Conservation (phyloP, 306 rosid species). For the Sophora flavescens region DNA sequence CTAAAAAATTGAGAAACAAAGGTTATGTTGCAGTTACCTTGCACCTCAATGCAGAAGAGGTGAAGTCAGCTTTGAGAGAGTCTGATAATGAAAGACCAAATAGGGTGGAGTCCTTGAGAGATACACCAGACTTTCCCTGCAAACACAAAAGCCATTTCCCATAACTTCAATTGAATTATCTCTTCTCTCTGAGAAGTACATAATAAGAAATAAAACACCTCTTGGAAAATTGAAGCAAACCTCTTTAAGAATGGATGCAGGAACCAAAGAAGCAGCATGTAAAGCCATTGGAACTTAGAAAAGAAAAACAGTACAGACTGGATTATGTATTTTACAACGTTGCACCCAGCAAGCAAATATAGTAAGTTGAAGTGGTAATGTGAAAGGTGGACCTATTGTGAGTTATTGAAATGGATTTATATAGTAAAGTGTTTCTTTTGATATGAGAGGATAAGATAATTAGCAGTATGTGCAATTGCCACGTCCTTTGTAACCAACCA, state of each 20-base stretch:
- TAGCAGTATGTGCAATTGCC: slow-evolving; percentile 52
- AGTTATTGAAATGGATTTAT: slow-evolving; percentile 30
- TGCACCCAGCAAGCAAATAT: neutral
- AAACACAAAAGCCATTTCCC: slow-evolving; percentile 34
- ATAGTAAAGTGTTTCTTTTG: slow-evolving; percentile 26
- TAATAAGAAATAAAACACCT: neutral
- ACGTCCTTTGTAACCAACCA: slow-evolving; percentile 44
- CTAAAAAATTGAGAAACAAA: neutral
- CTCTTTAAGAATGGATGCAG: slow-evolving; percentile 58
- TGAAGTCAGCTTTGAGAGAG: slow-evolving; percentile 70
- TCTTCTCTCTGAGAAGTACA: neutral
- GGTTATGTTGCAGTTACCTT: slow-evolving; percentile 59
- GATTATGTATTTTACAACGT: slow-evolving; percentile 5
- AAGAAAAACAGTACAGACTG: neutral
- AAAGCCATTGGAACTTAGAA: slow-evolving; percentile 48
- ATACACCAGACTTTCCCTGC: slow-evolving; percentile 73
- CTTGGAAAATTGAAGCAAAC: slow-evolving; percentile 39
- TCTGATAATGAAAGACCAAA: slow-evolving; percentile 87
- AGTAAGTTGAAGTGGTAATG: slow-evolving; percentile 20
- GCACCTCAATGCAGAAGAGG: slow-evolving; percentile 75
- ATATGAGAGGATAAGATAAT: slow-evolving; percentile 57
- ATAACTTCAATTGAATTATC: slow-evolving; percentile 35
- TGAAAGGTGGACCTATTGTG: neutral
- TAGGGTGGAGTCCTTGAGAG: slow-evolving; percentile 74
- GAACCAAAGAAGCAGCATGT: slow-evolving; percentile 56